Conservation (phyloP, 1,284 basidiomycete genomes). For the Trichosporon asahii region DNA sequence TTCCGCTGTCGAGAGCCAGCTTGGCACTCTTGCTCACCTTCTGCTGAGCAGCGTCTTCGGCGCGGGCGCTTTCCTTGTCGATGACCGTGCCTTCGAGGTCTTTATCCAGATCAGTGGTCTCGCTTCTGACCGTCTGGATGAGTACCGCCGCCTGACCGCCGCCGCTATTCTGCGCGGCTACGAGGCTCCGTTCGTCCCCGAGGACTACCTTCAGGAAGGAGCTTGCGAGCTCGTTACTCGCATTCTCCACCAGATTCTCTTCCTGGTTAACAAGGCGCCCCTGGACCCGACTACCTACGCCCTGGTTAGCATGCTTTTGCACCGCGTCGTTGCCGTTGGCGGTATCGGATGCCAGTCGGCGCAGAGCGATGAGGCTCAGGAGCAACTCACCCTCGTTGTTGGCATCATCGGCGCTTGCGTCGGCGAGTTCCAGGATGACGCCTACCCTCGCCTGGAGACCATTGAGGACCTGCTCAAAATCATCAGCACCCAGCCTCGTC, state of each 20-base stretch:
- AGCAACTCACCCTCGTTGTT: constrained; percentile 80
- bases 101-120: constrained; percentile 57
- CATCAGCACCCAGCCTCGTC: constrained; percentile 72
- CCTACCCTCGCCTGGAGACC: constrained; percentile 69
- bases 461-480: constrained; percentile 72
- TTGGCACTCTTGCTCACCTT: constrained; percentile 61
- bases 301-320: constrained; percentile 74
- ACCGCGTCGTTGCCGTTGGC: constrained; percentile 65
- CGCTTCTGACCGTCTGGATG: constrained; percentile 65
- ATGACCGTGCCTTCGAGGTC: constrained; percentile 63
- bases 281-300: constrained; percentile 83
- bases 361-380: constrained; percentile 70
- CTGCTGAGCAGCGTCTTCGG: constrained; percentile 65
- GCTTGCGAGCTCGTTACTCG: constrained; percentile 69
- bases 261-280: constrained; percentile 73
- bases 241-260: constrained; percentile 80
- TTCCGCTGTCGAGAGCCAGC: constrained; percentile 59
- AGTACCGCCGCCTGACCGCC: constrained; percentile 67
- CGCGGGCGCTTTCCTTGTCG: constrained; percentile 61
- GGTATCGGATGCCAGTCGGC: constrained; percentile 61
- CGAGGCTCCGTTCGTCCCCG: constrained; percentile 65
- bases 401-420: constrained; percentile 84
- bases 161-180: constrained; percentile 73
- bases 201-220: constrained; percentile 65
- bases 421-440: constrained; percentile 67